phyloP scores from a whole-genome alignment of 192 early-diverging fungal genomes.

The Pilobolus umbonatus region DNA sequence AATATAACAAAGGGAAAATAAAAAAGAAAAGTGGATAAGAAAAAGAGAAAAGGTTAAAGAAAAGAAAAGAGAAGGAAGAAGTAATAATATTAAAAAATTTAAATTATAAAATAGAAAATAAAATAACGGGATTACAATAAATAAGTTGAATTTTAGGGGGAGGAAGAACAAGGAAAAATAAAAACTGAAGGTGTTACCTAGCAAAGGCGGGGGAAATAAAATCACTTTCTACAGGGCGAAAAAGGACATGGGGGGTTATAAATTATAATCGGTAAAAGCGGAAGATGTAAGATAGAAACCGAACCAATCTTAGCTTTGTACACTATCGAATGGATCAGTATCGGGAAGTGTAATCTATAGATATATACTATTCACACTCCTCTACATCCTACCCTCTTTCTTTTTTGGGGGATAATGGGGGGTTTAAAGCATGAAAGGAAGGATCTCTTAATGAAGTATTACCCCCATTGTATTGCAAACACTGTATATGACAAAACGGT shows the following conservation, averaged over 20 bases:
- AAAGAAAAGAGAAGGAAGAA: not conserved
- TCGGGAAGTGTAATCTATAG: too few relatives aligned
- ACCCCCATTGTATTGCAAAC: too few relatives aligned
- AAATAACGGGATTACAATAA: not conserved
- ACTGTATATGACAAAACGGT: too few relatives aligned
- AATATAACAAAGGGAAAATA: not conserved
- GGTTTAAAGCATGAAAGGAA: too few relatives aligned
- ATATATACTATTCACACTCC: too few relatives aligned
- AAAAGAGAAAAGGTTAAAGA: not conserved
- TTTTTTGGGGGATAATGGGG: too few relatives aligned
- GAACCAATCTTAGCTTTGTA: too few relatives aligned
- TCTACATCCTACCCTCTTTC: too few relatives aligned
- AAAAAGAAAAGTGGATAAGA: not conserved
- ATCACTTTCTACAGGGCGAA: too few relatives aligned
- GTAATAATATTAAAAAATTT: not conserved
- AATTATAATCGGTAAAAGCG: slow-evolving; percentile 2
- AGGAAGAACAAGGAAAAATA: not conserved
- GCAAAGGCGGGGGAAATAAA: not conserved
- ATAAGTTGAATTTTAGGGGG: not conserved
- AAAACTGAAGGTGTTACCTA: not conserved
- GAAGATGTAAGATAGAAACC: slow-evolving; percentile 3
- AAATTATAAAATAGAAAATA: not conserved
- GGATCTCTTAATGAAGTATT: too few relatives aligned
- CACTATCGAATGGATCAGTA: too few relatives aligned
- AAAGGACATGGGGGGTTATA: not conserved